Evolutionary conservation across 225 moss, liverwort and hornwort genomes (phyloP).

Genomic region (Sphagnum contortum): DNA sequence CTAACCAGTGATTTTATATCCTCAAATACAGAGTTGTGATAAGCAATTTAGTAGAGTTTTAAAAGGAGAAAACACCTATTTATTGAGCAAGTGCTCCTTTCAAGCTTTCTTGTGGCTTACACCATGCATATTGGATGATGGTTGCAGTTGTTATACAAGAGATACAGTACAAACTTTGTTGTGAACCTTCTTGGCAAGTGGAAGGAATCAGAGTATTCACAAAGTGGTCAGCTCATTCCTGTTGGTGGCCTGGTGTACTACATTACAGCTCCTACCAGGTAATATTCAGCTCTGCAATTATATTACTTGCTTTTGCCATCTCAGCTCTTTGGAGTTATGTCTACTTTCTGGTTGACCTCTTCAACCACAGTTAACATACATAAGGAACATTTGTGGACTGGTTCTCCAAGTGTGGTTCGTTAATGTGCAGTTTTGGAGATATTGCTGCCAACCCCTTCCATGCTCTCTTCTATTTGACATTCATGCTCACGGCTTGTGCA

Average conservation of each 20-base stretch:
- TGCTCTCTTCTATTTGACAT: slow-evolving; percentile 83
- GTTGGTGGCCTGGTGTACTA: slow-evolving; percentile 94
- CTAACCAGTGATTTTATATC: neutral
- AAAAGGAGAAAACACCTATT: no score
- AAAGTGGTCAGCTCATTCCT: slow-evolving; percentile 84
- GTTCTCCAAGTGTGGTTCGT: no score
- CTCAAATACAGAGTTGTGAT: no score
- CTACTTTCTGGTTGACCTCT: no score
- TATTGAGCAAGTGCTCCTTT: no score
- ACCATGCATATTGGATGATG: no score
- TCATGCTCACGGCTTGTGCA: slow-evolving; percentile 94
- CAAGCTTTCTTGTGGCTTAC: no score
- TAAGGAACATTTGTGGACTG: no score
- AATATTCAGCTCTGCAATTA: neutral
- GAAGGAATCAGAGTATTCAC: slow-evolving; percentile 88
- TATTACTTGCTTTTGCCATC: no score
- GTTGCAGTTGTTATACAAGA: slow-evolving; percentile 71
- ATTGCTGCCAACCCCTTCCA: slow-evolving; percentile 90
- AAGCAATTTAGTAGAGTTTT: no score
- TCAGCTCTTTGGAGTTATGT: no score
- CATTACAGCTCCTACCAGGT: slow-evolving; percentile 93
- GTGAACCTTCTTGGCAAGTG: slow-evolving; percentile 92
- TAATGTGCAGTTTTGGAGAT: slow-evolving; percentile 64
- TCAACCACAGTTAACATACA: no score
- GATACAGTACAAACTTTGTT: slow-evolving; percentile 62